Conservation (phyloP, 352 stramenopile species). For the Globisporangium recalcitrans region DNA sequence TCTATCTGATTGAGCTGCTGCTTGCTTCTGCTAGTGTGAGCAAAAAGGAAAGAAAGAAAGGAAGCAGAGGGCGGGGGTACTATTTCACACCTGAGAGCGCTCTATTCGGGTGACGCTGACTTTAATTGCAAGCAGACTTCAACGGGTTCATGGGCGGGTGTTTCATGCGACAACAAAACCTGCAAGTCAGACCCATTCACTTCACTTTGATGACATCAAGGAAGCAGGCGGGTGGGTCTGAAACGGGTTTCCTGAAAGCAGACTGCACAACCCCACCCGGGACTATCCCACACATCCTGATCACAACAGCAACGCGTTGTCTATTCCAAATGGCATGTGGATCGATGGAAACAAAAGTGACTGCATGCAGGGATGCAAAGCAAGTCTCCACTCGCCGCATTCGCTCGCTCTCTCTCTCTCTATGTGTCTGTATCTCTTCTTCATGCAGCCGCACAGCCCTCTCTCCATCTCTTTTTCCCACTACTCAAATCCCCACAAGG, state of each 20-base stretch:
- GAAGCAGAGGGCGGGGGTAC: not conserved
- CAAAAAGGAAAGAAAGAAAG: constrained; percentile 7
- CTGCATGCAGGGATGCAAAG: too few species aligned
- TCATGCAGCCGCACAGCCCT: not conserved
- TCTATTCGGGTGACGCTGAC: constrained; percentile 1
- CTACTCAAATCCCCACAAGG: not conserved
- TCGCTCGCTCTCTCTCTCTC: too few species aligned
- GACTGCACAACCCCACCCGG: not conserved
- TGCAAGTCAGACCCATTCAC: not conserved
- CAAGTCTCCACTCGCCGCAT: too few species aligned
- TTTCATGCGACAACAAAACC: too few species aligned
- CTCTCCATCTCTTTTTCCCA: not conserved
- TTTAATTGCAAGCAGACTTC: not conserved
- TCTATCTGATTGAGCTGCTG: not conserved
- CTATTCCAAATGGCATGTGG: not conserved
- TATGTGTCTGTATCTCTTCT: too few species aligned
- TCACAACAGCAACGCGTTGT: too few species aligned
- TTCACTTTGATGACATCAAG: not conserved
- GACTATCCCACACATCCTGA: not conserved
- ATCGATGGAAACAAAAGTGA: not conserved
- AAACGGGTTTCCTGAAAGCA: not conserved
- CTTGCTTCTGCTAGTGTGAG: not conserved
- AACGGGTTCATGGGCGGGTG: not conserved
- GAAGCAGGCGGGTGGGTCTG: not conserved
- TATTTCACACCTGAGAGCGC: not conserved